A percentile compares a stretch with the other conserved stretches of the same genome.
These are phyloP conservation scores for Ganoderma multipileum DNA, from an alignment of 1,284 basidiomycete species.

Conservation along the genomic window DNA sequence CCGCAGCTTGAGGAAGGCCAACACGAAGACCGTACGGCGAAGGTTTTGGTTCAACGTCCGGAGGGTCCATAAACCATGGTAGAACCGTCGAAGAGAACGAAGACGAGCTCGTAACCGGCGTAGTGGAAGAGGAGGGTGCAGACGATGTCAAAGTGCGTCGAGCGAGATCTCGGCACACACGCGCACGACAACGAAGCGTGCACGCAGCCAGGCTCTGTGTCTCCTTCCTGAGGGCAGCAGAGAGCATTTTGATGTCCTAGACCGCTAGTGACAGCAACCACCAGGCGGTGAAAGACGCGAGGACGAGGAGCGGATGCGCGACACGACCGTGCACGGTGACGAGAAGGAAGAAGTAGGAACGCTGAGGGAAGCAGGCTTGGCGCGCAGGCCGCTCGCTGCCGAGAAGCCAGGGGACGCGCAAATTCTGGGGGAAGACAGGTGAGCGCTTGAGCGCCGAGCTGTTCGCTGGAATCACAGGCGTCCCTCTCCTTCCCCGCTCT, in stretches of 20 bases:
- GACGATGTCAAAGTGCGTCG: constrained; percentile 27
- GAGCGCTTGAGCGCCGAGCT: no score
- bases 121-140: constrained; percentile 14
- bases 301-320: background rate
- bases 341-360: background rate
- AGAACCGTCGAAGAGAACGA: constrained; percentile 18
- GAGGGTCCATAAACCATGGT: constrained; percentile 65
- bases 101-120: constrained; percentile 16
- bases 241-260: constrained; percentile 16
- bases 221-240: constrained; percentile 12
- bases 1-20: constrained; percentile 38
- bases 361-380: constrained; percentile 1
- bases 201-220: constrained; percentile 6
- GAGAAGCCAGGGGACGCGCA: background rate
- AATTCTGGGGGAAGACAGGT: background rate
- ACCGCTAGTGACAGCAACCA: background rate
- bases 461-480: constrained; percentile 26
- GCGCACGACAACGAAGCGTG: constrained; percentile 15
- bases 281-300: background rate
- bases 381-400: constrained; percentile 5
- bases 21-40: constrained; percentile 20
- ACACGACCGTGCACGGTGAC: background rate
- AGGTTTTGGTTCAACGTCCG: constrained; percentile 22
- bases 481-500: constrained; percentile 14
- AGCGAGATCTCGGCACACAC: constrained; percentile 8